These are phyloP conservation scores for Ogataea polymorpha DNA, from an alignment of 805 yeast genomes.

Conservation along the genomic window DNA sequence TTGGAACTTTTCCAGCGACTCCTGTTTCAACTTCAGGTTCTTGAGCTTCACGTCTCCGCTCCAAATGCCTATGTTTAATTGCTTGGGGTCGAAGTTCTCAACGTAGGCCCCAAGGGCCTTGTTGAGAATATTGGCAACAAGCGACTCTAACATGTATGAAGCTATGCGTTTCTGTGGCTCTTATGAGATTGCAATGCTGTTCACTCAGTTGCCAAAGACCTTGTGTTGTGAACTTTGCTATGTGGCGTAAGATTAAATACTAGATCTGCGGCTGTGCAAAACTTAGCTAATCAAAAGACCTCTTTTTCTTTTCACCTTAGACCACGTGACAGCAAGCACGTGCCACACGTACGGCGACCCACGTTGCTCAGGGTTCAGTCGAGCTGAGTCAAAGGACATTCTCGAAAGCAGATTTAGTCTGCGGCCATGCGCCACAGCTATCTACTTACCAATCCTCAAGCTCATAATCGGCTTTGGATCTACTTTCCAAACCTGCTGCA, in stretches of 20 bases:
- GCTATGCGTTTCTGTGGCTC: too few relatives aligned
- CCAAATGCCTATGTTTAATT: constrained; percentile 94
- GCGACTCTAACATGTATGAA: constrained; percentile 15
- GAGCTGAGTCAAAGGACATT: too few relatives aligned
- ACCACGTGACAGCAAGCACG: too few relatives aligned
- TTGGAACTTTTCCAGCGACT: constrained; percentile 81
- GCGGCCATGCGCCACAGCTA: too few relatives aligned
- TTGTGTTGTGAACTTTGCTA: constrained; percentile 8
- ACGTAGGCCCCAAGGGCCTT: constrained; percentile 70
- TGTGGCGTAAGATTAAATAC: constrained; percentile 9
- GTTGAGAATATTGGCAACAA: constrained; percentile 62
- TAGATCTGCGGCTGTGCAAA: constrained; percentile 13
- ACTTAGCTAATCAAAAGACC: not conserved
- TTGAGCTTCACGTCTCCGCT: constrained; percentile 90
- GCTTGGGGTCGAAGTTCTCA: constrained; percentile 94
- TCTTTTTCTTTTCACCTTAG: too few relatives aligned
- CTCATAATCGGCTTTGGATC: too few relatives aligned
- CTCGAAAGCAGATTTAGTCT: too few relatives aligned
- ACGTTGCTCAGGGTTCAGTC: too few relatives aligned
- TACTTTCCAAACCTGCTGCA: too few relatives aligned
- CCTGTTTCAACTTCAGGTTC: constrained; percentile 77
- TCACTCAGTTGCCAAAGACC: not conserved
- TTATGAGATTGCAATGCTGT: too few relatives aligned
- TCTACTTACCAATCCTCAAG: too few relatives aligned
- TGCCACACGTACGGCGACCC: too few relatives aligned